Conservation (phyloP, 1,284 basidiomycete species). For the Cerrena zonata region DNA sequence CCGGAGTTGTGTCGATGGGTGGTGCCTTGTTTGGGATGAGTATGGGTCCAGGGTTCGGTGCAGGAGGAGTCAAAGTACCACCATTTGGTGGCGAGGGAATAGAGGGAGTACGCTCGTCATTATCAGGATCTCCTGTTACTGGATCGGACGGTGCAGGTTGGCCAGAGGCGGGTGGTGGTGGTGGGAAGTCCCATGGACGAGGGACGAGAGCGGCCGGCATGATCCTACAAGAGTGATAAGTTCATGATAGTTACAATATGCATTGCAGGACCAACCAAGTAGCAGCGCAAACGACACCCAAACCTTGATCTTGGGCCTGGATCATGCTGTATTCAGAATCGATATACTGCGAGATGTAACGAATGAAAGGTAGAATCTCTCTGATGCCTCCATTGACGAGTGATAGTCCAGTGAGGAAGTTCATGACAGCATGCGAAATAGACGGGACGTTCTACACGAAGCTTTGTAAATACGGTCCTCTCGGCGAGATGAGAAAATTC, state of each 20-base stretch:
- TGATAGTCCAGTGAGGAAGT: constrained; percentile 66
- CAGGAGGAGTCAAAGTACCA: constrained; percentile 12
- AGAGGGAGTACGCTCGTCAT: neutral
- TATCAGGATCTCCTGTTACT: neutral
- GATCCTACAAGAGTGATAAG: constrained; percentile 39
- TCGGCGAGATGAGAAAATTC: neutral
- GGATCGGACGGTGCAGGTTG: neutral
- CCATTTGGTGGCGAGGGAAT: constrained; percentile 3
- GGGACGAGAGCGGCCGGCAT: constrained; percentile 73
- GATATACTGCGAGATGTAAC: constrained; percentile 70
- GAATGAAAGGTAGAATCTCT: constrained; percentile 73
- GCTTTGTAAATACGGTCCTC: neutral
- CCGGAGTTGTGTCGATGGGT: constrained; percentile 13
- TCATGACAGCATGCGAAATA: constrained; percentile 56
- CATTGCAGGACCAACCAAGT: constrained; percentile 58
- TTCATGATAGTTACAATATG: neutral
- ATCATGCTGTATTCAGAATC: constrained; percentile 67
- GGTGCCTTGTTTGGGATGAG: constrained; percentile 10
- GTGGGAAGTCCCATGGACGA: constrained; percentile 66
- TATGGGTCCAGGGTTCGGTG: constrained; percentile 8
- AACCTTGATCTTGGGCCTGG: constrained; percentile 55
- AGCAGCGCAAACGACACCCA: constrained; percentile 76
- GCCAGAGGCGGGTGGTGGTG: neutral
- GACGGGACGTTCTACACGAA: constrained; percentile 48
- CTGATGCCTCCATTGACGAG: constrained; percentile 64